Conservation (phyloP, 768 basidiomycete genomes). For the Trametes gibbosa region DNA sequence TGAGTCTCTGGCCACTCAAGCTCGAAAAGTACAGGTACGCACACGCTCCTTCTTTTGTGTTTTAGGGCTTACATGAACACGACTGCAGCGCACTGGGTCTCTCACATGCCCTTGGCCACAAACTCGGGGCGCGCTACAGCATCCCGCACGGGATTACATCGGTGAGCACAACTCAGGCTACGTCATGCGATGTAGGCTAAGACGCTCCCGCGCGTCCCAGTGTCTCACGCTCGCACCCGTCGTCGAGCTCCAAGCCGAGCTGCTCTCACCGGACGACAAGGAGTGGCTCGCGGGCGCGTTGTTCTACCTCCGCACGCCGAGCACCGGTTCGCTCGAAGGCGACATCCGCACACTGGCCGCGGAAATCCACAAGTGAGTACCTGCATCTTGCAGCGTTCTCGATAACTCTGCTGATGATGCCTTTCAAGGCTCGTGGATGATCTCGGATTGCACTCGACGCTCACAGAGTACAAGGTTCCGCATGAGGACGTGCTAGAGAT, state of each 20-base stretch:
- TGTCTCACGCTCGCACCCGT: slow-evolving; percentile 71
- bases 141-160: slow-evolving; percentile 86
- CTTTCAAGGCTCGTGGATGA: slow-evolving; percentile 62
- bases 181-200: too few species aligned
- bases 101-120: slow-evolving; percentile 74
- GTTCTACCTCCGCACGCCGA: slow-evolving; percentile 55
- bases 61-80: neutral
- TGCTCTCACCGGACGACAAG: slow-evolving; percentile 61
- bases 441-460: slow-evolving; percentile 56
- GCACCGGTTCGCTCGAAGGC: slow-evolving; percentile 63
- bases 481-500: slow-evolving; percentile 50
- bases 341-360: slow-evolving; percentile 54
- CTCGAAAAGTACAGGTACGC: slow-evolving; percentile 51
- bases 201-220: slow-evolving; percentile 32
- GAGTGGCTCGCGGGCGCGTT: slow-evolving; percentile 53
- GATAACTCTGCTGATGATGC: too few species aligned
- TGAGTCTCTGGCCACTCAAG: slow-evolving; percentile 72
- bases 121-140: slow-evolving; percentile 65
- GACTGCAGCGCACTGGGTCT: slow-evolving; percentile 60
- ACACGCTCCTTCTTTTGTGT: neutral
- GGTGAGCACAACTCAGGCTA: slow-evolving; percentile 42
- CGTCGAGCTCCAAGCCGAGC: slow-evolving; percentile 55
- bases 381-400: too few species aligned
- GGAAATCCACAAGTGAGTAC: slow-evolving; percentile 52
- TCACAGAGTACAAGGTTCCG: slow-evolving; percentile 65